Conservation (phyloP, 2,329 filamentous ascomycete species). For the Trichothecium roseum region DNA sequence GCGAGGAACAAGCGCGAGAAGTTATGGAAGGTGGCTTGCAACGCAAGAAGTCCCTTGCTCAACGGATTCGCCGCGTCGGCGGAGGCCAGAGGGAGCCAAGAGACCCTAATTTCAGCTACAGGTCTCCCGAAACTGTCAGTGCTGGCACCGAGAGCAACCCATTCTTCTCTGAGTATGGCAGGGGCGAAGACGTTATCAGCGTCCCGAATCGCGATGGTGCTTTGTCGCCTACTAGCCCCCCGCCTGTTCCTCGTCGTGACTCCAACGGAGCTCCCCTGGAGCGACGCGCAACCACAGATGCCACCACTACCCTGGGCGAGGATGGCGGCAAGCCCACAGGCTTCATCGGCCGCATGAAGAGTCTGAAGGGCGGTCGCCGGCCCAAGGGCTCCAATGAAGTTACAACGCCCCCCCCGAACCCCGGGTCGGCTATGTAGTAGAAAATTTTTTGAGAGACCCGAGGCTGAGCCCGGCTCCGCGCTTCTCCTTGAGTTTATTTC, state of each 20-base stretch:
- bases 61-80: slow-evolving; percentile 79
- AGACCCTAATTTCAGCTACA: slow-evolving; percentile 32
- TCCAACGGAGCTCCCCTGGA: slow-evolving; percentile 39
- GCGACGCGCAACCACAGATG: slow-evolving; percentile 54
- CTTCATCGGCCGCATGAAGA: slow-evolving; percentile 72
- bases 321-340: slow-evolving; percentile 37
- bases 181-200: slow-evolving; percentile 40
- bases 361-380: slow-evolving; percentile 59
- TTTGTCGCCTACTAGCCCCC: slow-evolving; percentile 47
- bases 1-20: slow-evolving; percentile 57
- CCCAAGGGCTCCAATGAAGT: slow-evolving; percentile 25
- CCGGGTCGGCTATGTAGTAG: slow-evolving; percentile 30
- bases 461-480: no score
- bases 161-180: slow-evolving; percentile 71
- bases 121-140: slow-evolving; percentile 9
- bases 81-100: slow-evolving; percentile 52
- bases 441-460: no score
- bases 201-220: slow-evolving; percentile 29
- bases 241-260: slow-evolving; percentile 27
- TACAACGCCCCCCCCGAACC: slow-evolving; percentile 10
- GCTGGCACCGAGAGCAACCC: slow-evolving; percentile 47
- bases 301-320: slow-evolving; percentile 26
- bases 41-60: slow-evolving; percentile 90
- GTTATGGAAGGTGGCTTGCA: slow-evolving; percentile 52
- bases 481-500: no score